Evolutionary conservation across 2,329 filamentous ascomycete genomes (phyloP), one percentile per base, ranked within the genome.

Genomic region (Arthroderma uncinatum): DNA sequence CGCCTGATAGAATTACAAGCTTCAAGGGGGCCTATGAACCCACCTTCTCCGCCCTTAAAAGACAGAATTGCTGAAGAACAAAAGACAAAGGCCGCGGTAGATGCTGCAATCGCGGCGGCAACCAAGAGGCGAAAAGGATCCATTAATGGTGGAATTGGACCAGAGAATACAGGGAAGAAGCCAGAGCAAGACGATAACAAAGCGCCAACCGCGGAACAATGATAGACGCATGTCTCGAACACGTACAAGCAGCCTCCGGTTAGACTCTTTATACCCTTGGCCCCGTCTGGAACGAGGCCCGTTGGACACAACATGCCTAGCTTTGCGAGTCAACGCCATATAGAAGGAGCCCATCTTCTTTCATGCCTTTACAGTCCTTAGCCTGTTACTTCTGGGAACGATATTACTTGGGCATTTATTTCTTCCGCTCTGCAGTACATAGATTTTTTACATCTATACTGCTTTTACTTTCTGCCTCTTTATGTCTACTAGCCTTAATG

Each of bases 1-100:
- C 52, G 52, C 21, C 19, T 54, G 33, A 54, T 40, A 14, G 52
- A 40, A 33, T 33, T 47, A 47, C 40, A 47, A 23, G 40, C 40
- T 47, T 14, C 21, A 23, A 10, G 19, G 8, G 10, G 3, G 19
- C 40, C 40, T 28, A 47, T 9, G 25, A 19, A 21, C 19, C 40
- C 9, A 23, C 40, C 40, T 47, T 23, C 40, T 25, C 40, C 40
- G 5, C 21, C 40, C 8, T 14, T 25, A 14, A 23, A 25, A 9
- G 40, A 47, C 21, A 7, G 1, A 12, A 47, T 47, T 14, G 40
- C 40, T 25, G 19, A 47, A 25, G 19, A 47, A 23, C 10, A 47
- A 5, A 12, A 14, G 21, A 47, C 40, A 9, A 25, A 47, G 21
- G 40, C 40, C 10, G 9, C 19, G 9, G 21, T 47, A 47, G 19